These are phyloP conservation scores for Dactylellina cionopaga DNA, from an alignment of 2,329 filamentous ascomycete species.

Conservation along the genomic window DNA sequence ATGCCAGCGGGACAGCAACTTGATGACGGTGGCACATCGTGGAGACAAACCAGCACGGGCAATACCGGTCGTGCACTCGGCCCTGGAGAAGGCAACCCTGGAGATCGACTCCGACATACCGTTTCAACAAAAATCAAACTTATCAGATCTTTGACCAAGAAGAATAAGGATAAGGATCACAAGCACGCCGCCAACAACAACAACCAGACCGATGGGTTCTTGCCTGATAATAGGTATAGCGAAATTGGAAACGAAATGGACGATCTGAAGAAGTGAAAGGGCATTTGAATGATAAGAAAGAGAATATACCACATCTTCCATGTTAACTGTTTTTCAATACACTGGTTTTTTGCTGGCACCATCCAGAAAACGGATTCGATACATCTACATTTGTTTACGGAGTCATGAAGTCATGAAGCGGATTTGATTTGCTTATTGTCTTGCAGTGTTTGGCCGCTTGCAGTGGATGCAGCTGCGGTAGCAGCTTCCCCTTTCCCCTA, in stretches of 20 bases:
- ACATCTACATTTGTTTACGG: conserved; percentile 25
- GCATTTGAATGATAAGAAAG: too few species aligned
- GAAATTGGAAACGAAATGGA: conserved; percentile 48
- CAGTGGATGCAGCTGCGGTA: conserved; percentile 2
- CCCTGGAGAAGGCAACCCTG: conserved; percentile 33
- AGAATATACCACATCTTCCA: too few species aligned
- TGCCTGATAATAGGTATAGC: conserved; percentile 32
- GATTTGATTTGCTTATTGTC: conserved; percentile 18
- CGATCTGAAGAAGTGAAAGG: conserved; percentile 39
- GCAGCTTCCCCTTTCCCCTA: neutral
- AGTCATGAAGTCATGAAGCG: conserved; percentile 52
- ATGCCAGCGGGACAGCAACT: conserved; percentile 1
- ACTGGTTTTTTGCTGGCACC: neutral
- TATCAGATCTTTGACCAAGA: conserved; percentile 45
- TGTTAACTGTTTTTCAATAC: too few species aligned
- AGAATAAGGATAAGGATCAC: conserved; percentile 40
- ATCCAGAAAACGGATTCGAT: neutral
- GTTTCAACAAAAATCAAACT: conserved; percentile 47
- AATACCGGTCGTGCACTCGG: conserved; percentile 38
- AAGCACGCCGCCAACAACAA: too few species aligned
- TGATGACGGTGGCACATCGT: conserved; percentile 39
- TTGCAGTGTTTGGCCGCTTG: conserved; percentile 5
- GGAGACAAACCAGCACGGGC: conserved; percentile 24
- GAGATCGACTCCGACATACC: conserved; percentile 33
- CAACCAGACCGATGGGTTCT: conserved; percentile 42